A percentile compares a stretch with the other conserved stretches of the same genome.
phyloP scores from a whole-genome alignment of 2,329 filamentous ascomycete species.

The Lojkania enalia region DNA sequence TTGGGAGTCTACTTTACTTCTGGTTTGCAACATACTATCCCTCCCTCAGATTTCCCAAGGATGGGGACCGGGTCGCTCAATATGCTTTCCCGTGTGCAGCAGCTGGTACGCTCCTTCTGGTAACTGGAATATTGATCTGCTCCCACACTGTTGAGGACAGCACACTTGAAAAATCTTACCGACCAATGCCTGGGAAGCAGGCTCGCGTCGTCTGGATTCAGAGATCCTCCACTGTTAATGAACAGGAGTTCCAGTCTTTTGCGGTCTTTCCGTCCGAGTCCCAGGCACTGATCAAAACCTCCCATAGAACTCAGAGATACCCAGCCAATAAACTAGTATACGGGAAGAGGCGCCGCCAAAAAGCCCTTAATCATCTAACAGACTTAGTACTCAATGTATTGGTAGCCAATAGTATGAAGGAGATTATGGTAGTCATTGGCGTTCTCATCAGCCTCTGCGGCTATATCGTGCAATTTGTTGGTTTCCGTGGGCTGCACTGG shows the following conservation, averaged over 20 bases:
- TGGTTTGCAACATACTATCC: background rate
- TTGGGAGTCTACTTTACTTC: background rate
- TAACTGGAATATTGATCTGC: background rate
- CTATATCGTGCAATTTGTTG: conserved; percentile 7
- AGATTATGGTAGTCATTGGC: too few species aligned
- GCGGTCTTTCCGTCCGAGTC: background rate
- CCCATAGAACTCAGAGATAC: background rate
- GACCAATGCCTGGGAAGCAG: too few species aligned
- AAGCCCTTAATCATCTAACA: conserved; percentile 1
- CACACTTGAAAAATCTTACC: background rate
- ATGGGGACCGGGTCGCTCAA: background rate
- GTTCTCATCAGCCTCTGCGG: background rate
- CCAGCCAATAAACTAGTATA: background rate
- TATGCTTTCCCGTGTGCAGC: background rate
- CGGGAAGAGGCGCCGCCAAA: too few species aligned
- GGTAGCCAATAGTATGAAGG: too few species aligned
- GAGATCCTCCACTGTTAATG: background rate
- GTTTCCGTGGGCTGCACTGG: conserved; percentile 5
- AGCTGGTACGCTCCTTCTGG: background rate
- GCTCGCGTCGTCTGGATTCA: background rate
- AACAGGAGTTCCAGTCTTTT: background rate
- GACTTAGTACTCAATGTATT: too few species aligned
- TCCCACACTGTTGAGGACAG: background rate
- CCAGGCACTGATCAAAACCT: background rate
- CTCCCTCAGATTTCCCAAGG: background rate